These are phyloP conservation scores for Hyphodiscus sp. DNA, from an alignment of 2,329 filamentous ascomycete genomes.

Conservation along the genomic window DNA sequence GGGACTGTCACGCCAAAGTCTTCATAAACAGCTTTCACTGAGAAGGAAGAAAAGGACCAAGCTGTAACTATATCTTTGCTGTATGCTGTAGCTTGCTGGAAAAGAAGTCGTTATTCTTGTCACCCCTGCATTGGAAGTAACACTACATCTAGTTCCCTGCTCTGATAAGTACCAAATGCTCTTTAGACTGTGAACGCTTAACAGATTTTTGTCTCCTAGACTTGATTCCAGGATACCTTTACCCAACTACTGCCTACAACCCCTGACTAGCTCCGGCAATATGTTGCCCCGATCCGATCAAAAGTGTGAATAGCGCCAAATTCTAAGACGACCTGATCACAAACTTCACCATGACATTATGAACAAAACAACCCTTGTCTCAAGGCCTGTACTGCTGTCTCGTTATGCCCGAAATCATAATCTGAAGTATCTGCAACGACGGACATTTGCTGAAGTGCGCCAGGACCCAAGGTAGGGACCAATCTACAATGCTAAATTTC, in stretches of 20 bases:
- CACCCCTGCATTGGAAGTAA: no score
- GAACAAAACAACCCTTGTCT: constrained; percentile 16
- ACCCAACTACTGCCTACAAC: no score
- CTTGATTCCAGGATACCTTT: no score
- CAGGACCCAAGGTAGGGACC: constrained; percentile 14
- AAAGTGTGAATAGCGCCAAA: background rate
- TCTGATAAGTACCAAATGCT: no score
- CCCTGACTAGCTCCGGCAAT: background rate
- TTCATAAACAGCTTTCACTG: background rate
- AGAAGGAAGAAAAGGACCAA: background rate
- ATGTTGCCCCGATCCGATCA: no score
- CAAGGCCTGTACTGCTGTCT: constrained; percentile 1
- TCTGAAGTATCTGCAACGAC: constrained; percentile 7
- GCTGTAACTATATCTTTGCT: background rate
- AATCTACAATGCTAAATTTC: background rate
- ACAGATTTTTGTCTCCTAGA: no score
- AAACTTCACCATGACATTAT: constrained; percentile 21
- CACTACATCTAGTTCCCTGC: no score
- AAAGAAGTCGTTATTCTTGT: background rate
- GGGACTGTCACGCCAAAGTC: background rate
- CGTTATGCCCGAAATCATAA: background rate
- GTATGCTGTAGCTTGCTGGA: background rate
- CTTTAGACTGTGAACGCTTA: no score
- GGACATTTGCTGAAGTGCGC: constrained; percentile 19
- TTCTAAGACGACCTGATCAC: background rate